Conservation (phyloP, 1,139 yeast genomes). For the Zygosaccharomyces sapae region DNA sequence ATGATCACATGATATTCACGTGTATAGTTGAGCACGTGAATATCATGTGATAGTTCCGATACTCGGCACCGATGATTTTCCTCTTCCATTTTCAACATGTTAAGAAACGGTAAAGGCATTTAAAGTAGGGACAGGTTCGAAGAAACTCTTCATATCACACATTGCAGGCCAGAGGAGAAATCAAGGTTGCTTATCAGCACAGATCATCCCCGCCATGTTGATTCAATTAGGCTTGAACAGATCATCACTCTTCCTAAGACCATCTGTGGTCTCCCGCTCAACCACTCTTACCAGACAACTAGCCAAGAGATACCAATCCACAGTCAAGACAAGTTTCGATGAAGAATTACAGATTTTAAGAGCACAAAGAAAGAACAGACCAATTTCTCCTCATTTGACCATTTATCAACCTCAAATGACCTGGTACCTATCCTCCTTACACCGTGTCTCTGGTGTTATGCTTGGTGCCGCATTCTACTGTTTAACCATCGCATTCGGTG, state of each 20-base stretch:
- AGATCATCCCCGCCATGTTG: conserved; percentile 4
- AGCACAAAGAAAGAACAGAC: conserved; percentile 83
- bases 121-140: neutral
- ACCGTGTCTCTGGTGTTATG: conserved; percentile 84
- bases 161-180: no score
- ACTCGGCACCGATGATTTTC: neutral
- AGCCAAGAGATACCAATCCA: conserved; percentile 31
- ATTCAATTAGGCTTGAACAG: conserved; percentile 13
- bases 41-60: neutral
- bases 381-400: conserved; percentile 83
- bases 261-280: conserved; percentile 11
- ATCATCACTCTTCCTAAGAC: conserved; percentile 8
- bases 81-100: no score
- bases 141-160: no score
- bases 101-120: no score
- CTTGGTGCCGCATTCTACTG: conserved; percentile 78
- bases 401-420: conserved; percentile 91
- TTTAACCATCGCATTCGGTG: conserved; percentile 71
- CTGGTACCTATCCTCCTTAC: conserved; percentile 71
- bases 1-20: neutral
- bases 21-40: no score
- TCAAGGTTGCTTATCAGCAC: no score
- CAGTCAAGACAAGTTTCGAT: conserved; percentile 57
- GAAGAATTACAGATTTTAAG: conserved; percentile 67
- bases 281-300: conserved; percentile 6